Percentiles rank a stretch among this genome's conserved stretches.
Conservation (phyloP, 2,329 filamentous ascomycete species). For the Periglandula ipomoeae region DNA sequence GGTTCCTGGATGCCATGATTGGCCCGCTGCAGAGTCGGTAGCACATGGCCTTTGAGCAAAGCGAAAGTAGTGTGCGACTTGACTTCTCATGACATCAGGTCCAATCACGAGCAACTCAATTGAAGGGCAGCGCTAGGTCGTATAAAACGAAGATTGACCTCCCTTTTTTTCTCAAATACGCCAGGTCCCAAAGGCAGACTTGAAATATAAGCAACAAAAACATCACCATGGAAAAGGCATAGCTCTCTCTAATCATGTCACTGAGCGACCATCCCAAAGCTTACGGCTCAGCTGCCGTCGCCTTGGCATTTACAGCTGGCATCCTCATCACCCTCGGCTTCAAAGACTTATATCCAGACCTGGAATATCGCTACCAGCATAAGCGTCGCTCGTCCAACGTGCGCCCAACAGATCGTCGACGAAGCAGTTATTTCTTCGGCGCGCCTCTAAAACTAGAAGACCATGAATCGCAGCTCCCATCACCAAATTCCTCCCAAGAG, state of each 20-base stretch:
- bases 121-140: not conserved
- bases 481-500: not conserved
- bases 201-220: not conserved
- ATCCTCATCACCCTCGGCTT: conserved; percentile 66
- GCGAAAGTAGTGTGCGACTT: too few species aligned
- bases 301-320: conserved; percentile 68
- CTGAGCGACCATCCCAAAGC: conserved; percentile 51
- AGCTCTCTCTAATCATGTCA: conserved; percentile 37
- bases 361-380: conserved; percentile 55
- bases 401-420: conserved; percentile 15
- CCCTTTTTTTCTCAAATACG: not conserved
- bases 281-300: conserved; percentile 57
- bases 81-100: not conserved
- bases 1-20: not conserved
- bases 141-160: not conserved
- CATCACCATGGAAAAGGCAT: not conserved
- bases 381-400: conserved; percentile 18
- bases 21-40: not conserved
- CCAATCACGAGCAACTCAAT: not conserved
- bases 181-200: not conserved
- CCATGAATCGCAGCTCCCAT: conserved; percentile 29
- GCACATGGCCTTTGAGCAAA: too few species aligned
- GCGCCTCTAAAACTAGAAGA: conserved; percentile 46
- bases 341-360: conserved; percentile 70
- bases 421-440: conserved; percentile 37